Evolutionary conservation across 306 rosid species (phyloP).

Genomic region (barrel medic (Medicago truncatula)): DNA sequence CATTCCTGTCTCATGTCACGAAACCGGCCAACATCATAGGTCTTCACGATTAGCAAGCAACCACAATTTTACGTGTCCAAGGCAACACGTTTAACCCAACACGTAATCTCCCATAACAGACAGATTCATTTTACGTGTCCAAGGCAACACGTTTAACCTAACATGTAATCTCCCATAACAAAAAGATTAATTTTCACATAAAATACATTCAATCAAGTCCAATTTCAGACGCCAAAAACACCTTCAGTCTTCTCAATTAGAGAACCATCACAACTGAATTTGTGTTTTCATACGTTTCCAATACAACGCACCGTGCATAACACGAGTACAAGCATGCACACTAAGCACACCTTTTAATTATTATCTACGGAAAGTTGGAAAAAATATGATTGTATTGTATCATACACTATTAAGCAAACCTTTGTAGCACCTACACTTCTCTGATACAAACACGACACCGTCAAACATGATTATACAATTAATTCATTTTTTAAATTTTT

Average conservation of each 20-base stretch:
- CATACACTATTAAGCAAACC: neutral
- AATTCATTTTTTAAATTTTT: no score
- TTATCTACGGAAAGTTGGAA: neutral
- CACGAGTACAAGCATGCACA: neutral
- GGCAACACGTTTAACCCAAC: neutral
- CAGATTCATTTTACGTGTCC: neutral
- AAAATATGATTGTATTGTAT: neutral
- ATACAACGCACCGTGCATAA: neutral
- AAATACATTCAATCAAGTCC: constrained; percentile 4
- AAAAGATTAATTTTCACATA: neutral
- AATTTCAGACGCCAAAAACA: constrained; percentile 10
- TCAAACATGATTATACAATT: no score
- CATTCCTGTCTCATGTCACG: constrained; percentile 11
- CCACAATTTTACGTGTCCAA: neutral
- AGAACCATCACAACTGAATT: constrained; percentile 3
- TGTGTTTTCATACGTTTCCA: neutral
- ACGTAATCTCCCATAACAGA: neutral
- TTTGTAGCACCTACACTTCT: no score
- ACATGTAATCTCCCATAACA: neutral
- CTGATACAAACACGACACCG: no score
- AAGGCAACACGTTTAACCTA: neutral
- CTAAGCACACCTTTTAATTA: neutral
- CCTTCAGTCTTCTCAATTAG: neutral
- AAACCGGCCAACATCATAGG: neutral
- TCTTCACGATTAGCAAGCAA: constrained; percentile 11